These are phyloP conservation scores for Mortierella sp. DNA, from an alignment of 371 early-diverging fungal species.

Conservation along the genomic window DNA sequence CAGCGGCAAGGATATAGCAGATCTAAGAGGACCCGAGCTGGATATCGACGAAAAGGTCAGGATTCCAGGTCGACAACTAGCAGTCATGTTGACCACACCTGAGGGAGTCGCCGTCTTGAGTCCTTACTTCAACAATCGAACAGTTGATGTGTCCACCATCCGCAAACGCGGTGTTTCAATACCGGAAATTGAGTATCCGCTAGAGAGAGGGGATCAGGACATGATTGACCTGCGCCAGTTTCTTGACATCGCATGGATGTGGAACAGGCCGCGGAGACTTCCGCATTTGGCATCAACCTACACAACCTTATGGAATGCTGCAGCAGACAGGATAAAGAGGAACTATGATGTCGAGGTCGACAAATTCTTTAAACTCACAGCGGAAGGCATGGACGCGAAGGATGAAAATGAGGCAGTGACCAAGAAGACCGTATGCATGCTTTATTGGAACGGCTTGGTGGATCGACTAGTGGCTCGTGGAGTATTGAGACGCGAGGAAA, in stretches of 20 bases:
- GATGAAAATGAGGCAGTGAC: too few species aligned
- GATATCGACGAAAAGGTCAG: not conserved
- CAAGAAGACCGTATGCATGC: too few species aligned
- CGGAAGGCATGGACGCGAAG: too few species aligned
- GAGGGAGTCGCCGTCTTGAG: constrained; percentile 12
- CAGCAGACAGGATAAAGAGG: not conserved
- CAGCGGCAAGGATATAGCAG: not conserved
- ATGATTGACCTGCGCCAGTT: constrained; percentile 20
- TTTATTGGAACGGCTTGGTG: not conserved
- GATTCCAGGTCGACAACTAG: constrained; percentile 1
- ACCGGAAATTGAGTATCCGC: not conserved
- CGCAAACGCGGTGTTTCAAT: not conserved
- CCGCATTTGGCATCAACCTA: not conserved
- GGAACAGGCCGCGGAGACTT: constrained; percentile 9
- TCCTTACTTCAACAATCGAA: constrained; percentile 7
- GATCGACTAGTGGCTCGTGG: not conserved
- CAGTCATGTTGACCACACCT: constrained; percentile 2
- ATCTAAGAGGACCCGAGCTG: not conserved
- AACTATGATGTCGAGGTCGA: too few species aligned
- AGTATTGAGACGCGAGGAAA: not conserved
- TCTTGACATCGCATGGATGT: constrained; percentile 6
- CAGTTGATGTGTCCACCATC: constrained; percentile 6
- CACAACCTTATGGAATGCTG: not conserved
- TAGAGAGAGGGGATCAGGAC: constrained; percentile 6
- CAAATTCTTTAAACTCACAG: too few species aligned